Evolutionary conservation across 345 rosid genomes (phyloP).

Genomic region (Ailanthus altissimus): DNA sequence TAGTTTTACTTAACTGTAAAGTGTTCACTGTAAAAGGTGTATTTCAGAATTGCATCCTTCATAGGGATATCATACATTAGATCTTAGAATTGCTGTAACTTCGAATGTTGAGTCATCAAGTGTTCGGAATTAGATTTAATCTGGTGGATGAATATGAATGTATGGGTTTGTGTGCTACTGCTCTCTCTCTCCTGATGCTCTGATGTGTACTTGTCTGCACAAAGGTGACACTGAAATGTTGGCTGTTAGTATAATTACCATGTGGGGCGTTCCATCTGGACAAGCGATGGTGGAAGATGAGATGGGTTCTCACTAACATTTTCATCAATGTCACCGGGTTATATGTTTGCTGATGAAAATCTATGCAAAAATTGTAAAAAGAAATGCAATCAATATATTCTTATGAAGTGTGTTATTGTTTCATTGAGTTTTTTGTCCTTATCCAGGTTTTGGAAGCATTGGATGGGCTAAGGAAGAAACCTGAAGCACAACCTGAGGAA

Average conservation of each 20-base stretch:
- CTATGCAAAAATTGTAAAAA: background rate
- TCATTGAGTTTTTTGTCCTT: background rate
- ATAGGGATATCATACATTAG: too few species aligned
- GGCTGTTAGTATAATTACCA: background rate
- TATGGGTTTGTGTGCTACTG: background rate
- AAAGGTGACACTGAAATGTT: background rate
- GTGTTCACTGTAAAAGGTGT: background rate
- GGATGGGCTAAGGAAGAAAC: conserved; percentile 76
- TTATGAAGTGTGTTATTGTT: background rate
- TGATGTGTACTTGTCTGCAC: background rate
- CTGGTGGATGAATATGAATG: background rate
- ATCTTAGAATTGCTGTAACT: background rate
- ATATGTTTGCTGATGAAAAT: background rate
- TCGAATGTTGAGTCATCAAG: background rate
- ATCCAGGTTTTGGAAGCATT: conserved; percentile 78
- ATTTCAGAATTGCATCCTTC: background rate
- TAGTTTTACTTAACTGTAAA: background rate
- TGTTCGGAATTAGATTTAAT: background rate
- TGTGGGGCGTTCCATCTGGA: background rate
- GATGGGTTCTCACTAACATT: background rate
- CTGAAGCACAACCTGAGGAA: conserved; percentile 74
- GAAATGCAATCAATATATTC: background rate
- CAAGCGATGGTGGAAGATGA: background rate
- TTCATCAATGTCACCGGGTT: background rate
- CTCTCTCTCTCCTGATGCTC: too few species aligned